Evolutionary conservation across 108 stramenopile species (phyloP), one percentile per base, ranked within the genome.

Genomic region (Pseudonitzschia pungens): DNA sequence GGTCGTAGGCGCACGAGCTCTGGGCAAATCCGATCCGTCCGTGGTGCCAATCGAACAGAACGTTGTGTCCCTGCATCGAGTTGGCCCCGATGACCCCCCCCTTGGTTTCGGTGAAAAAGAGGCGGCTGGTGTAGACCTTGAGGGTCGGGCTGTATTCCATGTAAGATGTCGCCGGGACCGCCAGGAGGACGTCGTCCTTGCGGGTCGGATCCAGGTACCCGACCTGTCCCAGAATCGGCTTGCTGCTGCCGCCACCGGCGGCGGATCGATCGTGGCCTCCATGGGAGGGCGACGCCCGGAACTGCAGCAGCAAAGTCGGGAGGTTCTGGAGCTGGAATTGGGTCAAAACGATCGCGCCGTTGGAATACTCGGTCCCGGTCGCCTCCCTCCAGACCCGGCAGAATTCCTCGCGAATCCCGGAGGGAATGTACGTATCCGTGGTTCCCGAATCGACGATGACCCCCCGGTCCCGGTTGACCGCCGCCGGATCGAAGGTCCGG

Each of bases 41-140:
- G 36, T 91, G 78, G 29, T 96, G 91, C 80, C 89, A 84, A 78
- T 99, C 97, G 74, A 99, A 97, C n/a, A 96, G 66, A 1, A 97
- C 84, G 77, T 99, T 94, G 78, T 99, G 92, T 18, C 94, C 96
- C 71, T 88, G 89, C 96, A 99, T 97, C 54, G 96, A 84, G 73
- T 99, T 99, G 31, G 96, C 95, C 26, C 98, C 98, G 2, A 99
- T 72, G 3, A 99, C 97, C 26, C 86, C 92, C 8, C 98, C 98
- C 44, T 72, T 54, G 21, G 80, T 77, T 89, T 89, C 72, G 74
- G 79, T 68, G 80, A 84, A 70, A 73, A 81, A 85, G 54, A 95
- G 53, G 31, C 85, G 55, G 70, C 66, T 68, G 27, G 78, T 72
- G 65, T 90, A 91, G 20, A 80, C 66, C 18, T 82, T 78, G n/a